These are phyloP conservation scores for Ganoderma sinense DNA, from an alignment of 1,284 basidiomycete species.

Conservation along the genomic window DNA sequence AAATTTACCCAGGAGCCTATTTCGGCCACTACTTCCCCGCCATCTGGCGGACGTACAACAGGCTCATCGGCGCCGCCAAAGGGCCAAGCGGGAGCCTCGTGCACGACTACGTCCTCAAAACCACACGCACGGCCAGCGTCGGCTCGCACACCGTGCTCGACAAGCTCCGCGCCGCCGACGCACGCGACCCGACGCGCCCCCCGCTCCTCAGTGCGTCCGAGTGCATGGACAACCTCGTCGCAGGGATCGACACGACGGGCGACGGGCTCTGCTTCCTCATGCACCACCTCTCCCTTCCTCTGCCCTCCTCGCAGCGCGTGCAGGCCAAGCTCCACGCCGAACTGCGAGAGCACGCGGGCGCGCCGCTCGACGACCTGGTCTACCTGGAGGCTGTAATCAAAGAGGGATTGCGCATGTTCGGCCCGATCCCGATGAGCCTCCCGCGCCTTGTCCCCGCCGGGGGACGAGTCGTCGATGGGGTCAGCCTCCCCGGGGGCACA, in stretches of 20 bases:
- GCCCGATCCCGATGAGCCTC: slow-evolving; percentile 89
- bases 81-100: slow-evolving; percentile 6
- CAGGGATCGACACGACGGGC: slow-evolving; percentile 38
- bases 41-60: slow-evolving; percentile 13
- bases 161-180: slow-evolving; percentile 27
- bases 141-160: slow-evolving; percentile 28
- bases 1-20: slow-evolving; percentile 15
- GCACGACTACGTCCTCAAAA: slow-evolving; percentile 22
- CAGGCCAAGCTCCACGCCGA: slow-evolving; percentile 33
- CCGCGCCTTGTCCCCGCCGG: slow-evolving; percentile 87
- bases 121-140: slow-evolving; percentile 15
- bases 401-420: slow-evolving; percentile 88
- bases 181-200: neutral
- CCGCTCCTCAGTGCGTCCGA: neutral
- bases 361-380: slow-evolving; percentile 81
- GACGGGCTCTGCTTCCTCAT: slow-evolving; percentile 38
- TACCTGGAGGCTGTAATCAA: slow-evolving; percentile 92
- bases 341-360: slow-evolving; percentile 22
- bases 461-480: slow-evolving; percentile 87
- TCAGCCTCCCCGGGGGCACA: slow-evolving; percentile 87
- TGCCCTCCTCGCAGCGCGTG: slow-evolving; percentile 21
- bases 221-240: slow-evolving; percentile 29
- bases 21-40: slow-evolving; percentile 29
- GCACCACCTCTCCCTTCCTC: slow-evolving; percentile 34
- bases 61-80: slow-evolving; percentile 5